Evolutionary conservation across 139 green algal genomes (phyloP), one percentile per base, ranked within the genome.

Genomic region (Chloropicon primus): DNA sequence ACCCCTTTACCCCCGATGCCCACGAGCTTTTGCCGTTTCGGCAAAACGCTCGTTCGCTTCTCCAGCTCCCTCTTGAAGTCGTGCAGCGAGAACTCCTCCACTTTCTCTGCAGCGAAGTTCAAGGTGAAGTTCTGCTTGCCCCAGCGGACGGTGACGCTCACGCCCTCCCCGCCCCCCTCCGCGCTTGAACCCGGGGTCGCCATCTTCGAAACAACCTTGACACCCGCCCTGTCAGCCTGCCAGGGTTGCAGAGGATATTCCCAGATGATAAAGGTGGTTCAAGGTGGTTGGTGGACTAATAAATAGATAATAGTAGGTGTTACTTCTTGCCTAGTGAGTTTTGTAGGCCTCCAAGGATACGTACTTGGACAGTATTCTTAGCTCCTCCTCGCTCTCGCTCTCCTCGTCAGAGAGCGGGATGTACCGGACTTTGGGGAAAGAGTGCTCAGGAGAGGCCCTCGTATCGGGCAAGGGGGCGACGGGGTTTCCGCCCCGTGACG

Each of bases 11-110:
- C 81, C 77, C 94, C 95, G 1, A 97, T 78, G 1, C 89, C 91
- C 22, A 96, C 75, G 26, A 96, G 81, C 86, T 96, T 96, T 74
- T 92, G 88, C 24, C 86, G 79, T 73, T 91, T 92, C 23, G 87
- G 78, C 41, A 5, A n/a, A 17, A 62, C 41, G 2, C 80, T 76
- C 0, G 90, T 94, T 23, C 87, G 71, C 1, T 73, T 28, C 80
- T 90, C 83, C 22, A 96, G 41, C 41, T 62, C 17, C 41, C 41
- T 62, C 17, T 62, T 94, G 1, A 62, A 62, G 17, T 62, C 41
- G 41, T 62, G 41, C 41, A 62, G 17, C 5, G 41, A 62, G 17
- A 62, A 62, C 41, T 5, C 17, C 10, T 17, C 17, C 10, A 62
- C 41, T 17, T 62, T 17, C 41, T 62, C 41, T 17, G 41, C 41